phyloP scores from a whole-genome alignment of 2,329 filamentous ascomycete genomes.

The Colletotrichum sojae region DNA sequence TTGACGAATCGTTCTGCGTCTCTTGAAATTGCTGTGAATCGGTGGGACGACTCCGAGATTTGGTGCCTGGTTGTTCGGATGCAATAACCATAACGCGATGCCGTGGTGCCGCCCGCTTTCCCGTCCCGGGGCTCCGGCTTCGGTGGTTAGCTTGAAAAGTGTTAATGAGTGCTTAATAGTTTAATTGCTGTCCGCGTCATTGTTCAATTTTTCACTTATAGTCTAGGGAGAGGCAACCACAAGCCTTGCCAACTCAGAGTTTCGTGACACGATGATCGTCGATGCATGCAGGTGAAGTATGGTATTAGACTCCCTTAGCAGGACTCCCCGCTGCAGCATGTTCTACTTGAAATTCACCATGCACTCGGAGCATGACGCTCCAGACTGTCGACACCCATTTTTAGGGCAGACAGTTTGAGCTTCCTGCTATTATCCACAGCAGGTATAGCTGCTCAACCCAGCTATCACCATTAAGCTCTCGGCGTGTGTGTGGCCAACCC shows the following conservation, averaged over 20 bases:
- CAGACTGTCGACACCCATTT: constrained; percentile 1
- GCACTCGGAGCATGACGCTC: constrained; percentile 6
- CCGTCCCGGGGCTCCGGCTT: constrained; percentile 7
- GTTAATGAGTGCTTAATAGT: not conserved
- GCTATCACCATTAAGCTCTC: not conserved
- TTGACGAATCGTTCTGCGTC: constrained; percentile 11
- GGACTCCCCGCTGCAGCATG: not conserved
- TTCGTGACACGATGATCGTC: constrained; percentile 4
- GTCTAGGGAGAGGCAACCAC: not conserved
- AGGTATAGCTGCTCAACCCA: not conserved
- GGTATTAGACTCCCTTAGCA: not conserved
- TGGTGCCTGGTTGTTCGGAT: not conserved
- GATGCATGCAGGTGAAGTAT: not conserved
- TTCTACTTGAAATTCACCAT: constrained; percentile 12
- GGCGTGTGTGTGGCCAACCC: not conserved
- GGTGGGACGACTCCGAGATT: constrained; percentile 8
- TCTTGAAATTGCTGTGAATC: constrained; percentile 1
- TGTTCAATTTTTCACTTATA: constrained; percentile 5
- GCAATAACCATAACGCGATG: constrained; percentile 20
- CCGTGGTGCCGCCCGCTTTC: not conserved
- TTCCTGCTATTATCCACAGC: constrained; percentile 12
- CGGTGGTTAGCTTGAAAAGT: not conserved
- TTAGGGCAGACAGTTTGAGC: constrained; percentile 7
- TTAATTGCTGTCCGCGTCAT: constrained; percentile 21
- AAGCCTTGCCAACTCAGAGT: not conserved